A percentile compares a stretch with the other conserved stretches of the same genome.
Evolutionary conservation across 805 yeast genomes (phyloP).

Genomic region (Blastobotrys attinorum): DNA sequence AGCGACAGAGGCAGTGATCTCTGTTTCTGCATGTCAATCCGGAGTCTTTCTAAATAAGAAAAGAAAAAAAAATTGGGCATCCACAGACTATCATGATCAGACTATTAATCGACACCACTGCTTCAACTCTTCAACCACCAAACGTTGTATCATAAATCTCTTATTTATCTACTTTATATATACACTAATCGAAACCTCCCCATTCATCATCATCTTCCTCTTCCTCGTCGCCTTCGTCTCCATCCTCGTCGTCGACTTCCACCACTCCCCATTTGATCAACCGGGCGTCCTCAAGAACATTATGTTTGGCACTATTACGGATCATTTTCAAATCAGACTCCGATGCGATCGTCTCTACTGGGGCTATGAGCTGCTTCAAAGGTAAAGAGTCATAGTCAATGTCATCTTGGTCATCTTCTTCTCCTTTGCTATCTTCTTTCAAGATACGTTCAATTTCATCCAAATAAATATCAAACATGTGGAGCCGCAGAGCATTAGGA

Average conservation of each 20-base stretch:
- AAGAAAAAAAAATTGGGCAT: no score
- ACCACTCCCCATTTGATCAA: slow-evolving; percentile 52
- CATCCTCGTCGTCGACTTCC: slow-evolving; percentile 17
- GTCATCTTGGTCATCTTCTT: slow-evolving; percentile 29
- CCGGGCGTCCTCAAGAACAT: slow-evolving; percentile 57
- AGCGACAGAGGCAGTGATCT: background rate
- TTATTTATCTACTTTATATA: no score
- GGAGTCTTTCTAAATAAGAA: no score
- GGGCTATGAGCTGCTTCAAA: slow-evolving; percentile 44
- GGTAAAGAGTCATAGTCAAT: slow-evolving; percentile 42
- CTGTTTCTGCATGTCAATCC: no score
- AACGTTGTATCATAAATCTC: no score
- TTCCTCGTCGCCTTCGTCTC: slow-evolving; percentile 23
- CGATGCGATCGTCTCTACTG: slow-evolving; percentile 47
- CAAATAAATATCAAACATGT: slow-evolving; percentile 70
- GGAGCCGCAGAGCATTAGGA: slow-evolving; percentile 75
- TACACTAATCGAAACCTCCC: slow-evolving; percentile 30
- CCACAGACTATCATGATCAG: no score
- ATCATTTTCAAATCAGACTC: slow-evolving; percentile 52
- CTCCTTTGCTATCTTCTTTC: slow-evolving; percentile 34
- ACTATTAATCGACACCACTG: no score
- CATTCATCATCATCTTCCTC: slow-evolving; percentile 29
- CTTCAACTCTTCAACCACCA: no score
- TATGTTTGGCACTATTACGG: slow-evolving; percentile 55
- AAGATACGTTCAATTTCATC: slow-evolving; percentile 75